Evolutionary conservation across 2,329 filamentous ascomycete genomes (phyloP).

Genomic region (Diaporthe sp.): DNA sequence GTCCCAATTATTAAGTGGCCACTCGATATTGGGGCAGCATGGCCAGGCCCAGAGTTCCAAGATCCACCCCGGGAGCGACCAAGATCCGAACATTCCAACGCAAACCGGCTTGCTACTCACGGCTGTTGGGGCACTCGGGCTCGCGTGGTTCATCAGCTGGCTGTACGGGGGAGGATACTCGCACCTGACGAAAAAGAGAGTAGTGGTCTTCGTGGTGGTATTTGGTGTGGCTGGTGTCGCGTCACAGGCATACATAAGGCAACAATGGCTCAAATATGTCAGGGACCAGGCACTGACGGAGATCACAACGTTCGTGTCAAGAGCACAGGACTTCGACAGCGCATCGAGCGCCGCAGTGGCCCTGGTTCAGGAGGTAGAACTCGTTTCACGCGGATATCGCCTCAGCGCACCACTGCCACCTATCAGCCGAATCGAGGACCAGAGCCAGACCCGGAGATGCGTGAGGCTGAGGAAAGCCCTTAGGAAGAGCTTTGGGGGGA

Average conservation of each 20-base stretch:
- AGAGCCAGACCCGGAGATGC: constrained; percentile 83
- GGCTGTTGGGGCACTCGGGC: constrained; percentile 75
- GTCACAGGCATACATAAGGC: constrained; percentile 80
- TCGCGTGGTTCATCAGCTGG: constrained; percentile 83
- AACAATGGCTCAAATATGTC: constrained; percentile 86
- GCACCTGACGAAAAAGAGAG: constrained; percentile 69
- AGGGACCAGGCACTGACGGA: constrained; percentile 80
- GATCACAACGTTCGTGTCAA: constrained; percentile 77
- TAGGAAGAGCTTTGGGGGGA: constrained; percentile 76
- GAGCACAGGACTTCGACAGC: constrained; percentile 85
- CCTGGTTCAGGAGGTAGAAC: constrained; percentile 93
- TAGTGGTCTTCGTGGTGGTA: constrained; percentile 61
- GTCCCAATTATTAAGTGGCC: constrained; percentile 86
- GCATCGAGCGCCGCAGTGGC: constrained; percentile 82
- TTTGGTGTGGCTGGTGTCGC: constrained; percentile 69
- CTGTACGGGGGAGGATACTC: constrained; percentile 66
- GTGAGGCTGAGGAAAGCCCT: constrained; percentile 83
- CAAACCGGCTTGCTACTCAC: constrained; percentile 66
- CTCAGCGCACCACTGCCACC: constrained; percentile 86
- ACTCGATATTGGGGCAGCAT: constrained; percentile 66
- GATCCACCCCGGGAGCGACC: constrained; percentile 26
- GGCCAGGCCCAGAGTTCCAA: constrained; percentile 41
- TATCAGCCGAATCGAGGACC: constrained; percentile 91
- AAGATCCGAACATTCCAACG: constrained; percentile 51
- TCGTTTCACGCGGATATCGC: constrained; percentile 84